Base-by-base conservation (phyloP, 2,329 filamentous ascomycete genomes). In the Leptographium radiaticola region DNA sequence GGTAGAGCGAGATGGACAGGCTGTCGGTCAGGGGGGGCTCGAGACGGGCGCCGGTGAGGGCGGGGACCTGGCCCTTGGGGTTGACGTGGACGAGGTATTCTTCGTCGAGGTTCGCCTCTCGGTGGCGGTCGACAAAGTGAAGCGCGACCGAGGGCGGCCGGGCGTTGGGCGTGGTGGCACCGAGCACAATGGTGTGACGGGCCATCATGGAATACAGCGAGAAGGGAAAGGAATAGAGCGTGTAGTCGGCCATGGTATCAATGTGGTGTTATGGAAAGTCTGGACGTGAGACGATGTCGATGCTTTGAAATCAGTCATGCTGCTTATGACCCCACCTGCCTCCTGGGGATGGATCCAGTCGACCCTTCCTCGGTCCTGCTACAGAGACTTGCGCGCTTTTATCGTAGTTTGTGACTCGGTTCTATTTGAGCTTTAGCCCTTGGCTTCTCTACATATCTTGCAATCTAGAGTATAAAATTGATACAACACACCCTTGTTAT, bases 41-140 rank as follows among this genome's bases (percentile, higher is more conserved):
- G 7, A 52, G 42, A 4, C 10, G 3, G 20, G 13, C 36, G 31
- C 43, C 50, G 13, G 50, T 46, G 31, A 52, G 18, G 40, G 42
- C 50, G 6, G 50, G 50, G 2, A 52, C 50, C 43, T 52, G 50
- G 11, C 50, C 50, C 25, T 52, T 52, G 11, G 50, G 50, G 20
- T 53, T 33, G 56, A 61, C 33, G 45, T 45, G 34, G 18, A 55
- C 10, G 59, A 62, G 49, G 42, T 39, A 52, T 4, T 44, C 16
- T 25, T 46, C 42, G n/a, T 6, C n/a, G 11, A 52, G 42, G 8
- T 52, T 38, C n/a, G 39, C 50, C 1, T 46, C 20, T 8, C 3
- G 10, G 1, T 45, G 15, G 11, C 13, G 42, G 34, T 46, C 46
- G 33, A 52, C 18, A 6, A 52, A 39, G 11, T 20, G n/a, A 18